These are phyloP conservation scores for Alternaria rosae DNA, from an alignment of 2,329 filamentous ascomycete species.

Conservation along the genomic window DNA sequence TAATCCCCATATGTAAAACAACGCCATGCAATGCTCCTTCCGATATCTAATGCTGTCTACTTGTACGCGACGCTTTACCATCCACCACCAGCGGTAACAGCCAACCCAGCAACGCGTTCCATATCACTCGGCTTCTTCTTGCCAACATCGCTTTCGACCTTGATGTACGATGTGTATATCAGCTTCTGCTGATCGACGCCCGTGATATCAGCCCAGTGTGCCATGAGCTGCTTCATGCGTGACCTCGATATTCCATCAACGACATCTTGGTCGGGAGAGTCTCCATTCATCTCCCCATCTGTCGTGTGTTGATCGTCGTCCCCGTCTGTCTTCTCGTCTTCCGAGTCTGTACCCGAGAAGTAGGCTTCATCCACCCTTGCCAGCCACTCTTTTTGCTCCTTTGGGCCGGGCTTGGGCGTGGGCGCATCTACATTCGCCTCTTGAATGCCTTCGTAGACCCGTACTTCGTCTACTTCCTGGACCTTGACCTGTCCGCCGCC, in stretches of 20 bases:
- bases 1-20: background rate
- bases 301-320: constrained; percentile 52
- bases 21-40: constrained; percentile 17
- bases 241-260: constrained; percentile 72
- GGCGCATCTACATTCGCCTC: constrained; percentile 34
- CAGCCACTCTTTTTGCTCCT: constrained; percentile 79
- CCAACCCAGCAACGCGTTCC: constrained; percentile 85
- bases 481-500: constrained; percentile 95
- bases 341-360: constrained; percentile 71
- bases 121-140: constrained; percentile 70
- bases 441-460: constrained; percentile 41
- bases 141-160: constrained; percentile 94
- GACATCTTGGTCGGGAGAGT: constrained; percentile 23
- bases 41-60: background rate
- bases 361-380: constrained; percentile 72
- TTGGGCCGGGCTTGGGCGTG: constrained; percentile 67
- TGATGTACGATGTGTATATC: constrained; percentile 84
- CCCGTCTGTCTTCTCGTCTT: constrained; percentile 33
- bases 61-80: constrained; percentile 67
- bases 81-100: constrained; percentile 88
- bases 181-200: constrained; percentile 75
- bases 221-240: constrained; percentile 72
- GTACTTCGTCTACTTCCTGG: constrained; percentile 69
- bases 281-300: constrained; percentile 17
- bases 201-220: constrained; percentile 78